phyloP scores from a whole-genome alignment of 2,329 filamentous ascomycete species.

The Cladophialophora carrionii region DNA sequence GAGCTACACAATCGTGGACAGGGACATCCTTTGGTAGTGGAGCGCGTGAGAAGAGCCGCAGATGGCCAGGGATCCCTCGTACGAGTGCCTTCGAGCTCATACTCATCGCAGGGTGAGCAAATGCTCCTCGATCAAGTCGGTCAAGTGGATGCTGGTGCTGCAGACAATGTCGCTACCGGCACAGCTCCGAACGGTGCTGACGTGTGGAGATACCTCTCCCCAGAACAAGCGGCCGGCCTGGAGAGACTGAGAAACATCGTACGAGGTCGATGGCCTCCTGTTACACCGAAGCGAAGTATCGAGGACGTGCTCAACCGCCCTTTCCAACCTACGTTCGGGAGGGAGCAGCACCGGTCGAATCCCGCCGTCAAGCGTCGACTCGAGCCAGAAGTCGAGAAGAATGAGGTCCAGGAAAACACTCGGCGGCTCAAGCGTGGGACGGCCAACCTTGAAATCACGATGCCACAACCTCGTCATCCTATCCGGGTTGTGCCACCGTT shows the following conservation, averaged over 20 bases:
- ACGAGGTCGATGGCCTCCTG: not conserved
- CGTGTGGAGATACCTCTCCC: not conserved
- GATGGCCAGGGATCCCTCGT: not conserved
- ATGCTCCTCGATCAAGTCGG: constrained; percentile 28
- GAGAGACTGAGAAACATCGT: constrained; percentile 21
- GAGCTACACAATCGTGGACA: not conserved
- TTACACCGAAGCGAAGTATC: not conserved
- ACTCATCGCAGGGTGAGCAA: constrained; percentile 27
- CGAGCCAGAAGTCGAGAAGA: constrained; percentile 17
- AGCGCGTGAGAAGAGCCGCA: not conserved
- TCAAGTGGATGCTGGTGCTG: constrained; percentile 12
- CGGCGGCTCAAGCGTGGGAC: constrained; percentile 26
- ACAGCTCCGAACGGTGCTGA: not conserved
- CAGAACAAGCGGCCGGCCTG: constrained; percentile 8
- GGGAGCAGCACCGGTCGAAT: constrained; percentile 33
- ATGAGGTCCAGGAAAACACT: constrained; percentile 4
- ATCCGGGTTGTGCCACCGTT: not conserved
- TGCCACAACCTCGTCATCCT: not conserved
- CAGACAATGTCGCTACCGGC: not conserved
- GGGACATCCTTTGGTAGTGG: not conserved
- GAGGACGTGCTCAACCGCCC: constrained; percentile 3
- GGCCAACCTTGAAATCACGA: constrained; percentile 25
- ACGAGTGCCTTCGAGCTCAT: constrained; percentile 22
- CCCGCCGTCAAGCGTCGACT: constrained; percentile 31
- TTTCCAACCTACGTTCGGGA: constrained; percentile 15